phyloP scores from a whole-genome alignment of 176 grass and related monocot genomes.

The Saccharum spontaneum region DNA sequence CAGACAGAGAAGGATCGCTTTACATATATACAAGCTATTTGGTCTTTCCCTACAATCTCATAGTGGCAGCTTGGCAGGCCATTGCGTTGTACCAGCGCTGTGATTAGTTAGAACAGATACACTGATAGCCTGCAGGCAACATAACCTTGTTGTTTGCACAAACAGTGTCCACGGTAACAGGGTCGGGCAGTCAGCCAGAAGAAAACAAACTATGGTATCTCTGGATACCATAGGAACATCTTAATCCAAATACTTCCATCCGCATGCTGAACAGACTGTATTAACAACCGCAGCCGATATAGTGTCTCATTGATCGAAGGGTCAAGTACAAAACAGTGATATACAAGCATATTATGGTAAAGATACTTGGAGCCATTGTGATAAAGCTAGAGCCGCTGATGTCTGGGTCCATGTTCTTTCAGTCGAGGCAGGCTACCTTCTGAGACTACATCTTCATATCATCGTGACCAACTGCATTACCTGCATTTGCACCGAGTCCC shows the following conservation, averaged over 20 bases:
- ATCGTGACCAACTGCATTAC: conserved; percentile 25
- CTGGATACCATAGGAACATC: not conserved
- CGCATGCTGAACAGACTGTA: not conserved
- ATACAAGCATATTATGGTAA: not conserved
- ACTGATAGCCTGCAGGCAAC: not conserved
- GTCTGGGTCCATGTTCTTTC: conserved; percentile 17
- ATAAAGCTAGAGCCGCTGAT: not conserved
- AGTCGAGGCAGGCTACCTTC: conserved; percentile 45
- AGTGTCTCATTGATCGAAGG: not conserved
- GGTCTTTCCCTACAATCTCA: not conserved
- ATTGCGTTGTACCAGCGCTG: not conserved
- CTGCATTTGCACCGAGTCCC: conserved; percentile 36
- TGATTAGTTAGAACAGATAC: not conserved
- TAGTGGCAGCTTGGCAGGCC: not conserved
- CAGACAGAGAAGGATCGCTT: not conserved
- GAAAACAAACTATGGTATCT: not conserved
- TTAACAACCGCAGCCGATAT: not conserved
- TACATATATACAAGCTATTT: not conserved
- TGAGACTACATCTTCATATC: conserved; percentile 53
- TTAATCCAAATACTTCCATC: not conserved
- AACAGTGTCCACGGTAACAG: not conserved
- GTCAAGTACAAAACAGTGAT: not conserved
- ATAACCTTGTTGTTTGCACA: not conserved
- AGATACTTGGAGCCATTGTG: not conserved
- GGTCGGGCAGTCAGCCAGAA: too few species aligned